These are phyloP conservation scores for Colletotrichum nymphaeae DNA, from an alignment of 2,329 filamentous ascomycete genomes.

Conservation along the genomic window DNA sequence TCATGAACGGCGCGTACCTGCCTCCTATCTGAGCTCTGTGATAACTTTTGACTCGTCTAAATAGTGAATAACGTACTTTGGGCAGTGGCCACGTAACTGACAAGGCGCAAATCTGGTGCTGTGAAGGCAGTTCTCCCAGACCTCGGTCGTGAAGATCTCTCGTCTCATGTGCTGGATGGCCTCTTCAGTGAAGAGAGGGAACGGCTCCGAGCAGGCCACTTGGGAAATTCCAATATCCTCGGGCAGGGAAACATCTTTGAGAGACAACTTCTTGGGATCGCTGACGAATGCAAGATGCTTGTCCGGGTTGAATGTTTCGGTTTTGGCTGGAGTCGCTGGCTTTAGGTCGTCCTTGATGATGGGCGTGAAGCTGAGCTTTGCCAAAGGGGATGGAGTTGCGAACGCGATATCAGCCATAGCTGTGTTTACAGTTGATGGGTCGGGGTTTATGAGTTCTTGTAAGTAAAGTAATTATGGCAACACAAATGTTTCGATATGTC, in stretches of 20 bases:
- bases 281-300: constrained; percentile 66
- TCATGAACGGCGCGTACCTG: constrained; percentile 41
- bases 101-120: constrained; percentile 45
- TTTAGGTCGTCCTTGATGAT: constrained; percentile 2
- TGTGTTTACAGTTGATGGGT: too few species aligned
- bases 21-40: neutral
- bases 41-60: too few species aligned
- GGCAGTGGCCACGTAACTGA: constrained; percentile 15
- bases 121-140: constrained; percentile 67
- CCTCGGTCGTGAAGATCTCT: constrained; percentile 69
- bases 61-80: neutral
- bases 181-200: constrained; percentile 70
- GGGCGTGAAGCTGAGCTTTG: constrained; percentile 7
- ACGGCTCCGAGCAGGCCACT: constrained; percentile 73
- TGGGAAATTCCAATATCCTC: constrained; percentile 69
- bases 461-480: too few species aligned
- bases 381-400: neutral
- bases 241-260: constrained; percentile 67
- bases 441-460: too few species aligned
- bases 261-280: constrained; percentile 64
- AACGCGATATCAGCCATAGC: neutral
- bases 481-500: too few species aligned
- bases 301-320: constrained; percentile 59
- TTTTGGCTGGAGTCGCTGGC: neutral
- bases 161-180: constrained; percentile 71